These are phyloP conservation scores for Penicillium egyptiacum DNA, from an alignment of 495 filamentous ascomycete genomes.

Conservation along the genomic window DNA sequence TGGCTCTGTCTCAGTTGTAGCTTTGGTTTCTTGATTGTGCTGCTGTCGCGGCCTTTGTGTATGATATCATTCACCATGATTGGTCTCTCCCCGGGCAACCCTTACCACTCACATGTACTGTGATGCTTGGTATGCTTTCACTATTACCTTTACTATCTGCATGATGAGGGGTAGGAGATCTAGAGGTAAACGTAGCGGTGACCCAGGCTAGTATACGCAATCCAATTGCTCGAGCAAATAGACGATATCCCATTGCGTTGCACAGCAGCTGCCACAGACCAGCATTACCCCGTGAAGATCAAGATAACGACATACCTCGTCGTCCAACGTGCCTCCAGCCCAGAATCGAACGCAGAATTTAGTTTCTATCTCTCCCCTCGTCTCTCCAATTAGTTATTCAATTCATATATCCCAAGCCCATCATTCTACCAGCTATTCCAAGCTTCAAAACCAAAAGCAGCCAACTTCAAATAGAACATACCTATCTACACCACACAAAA, in stretches of 20 bases:
- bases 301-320: constrained; percentile 9
- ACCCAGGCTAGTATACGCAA: not conserved
- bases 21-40: constrained; percentile 1
- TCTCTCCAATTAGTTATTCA: not conserved
- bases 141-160: not conserved
- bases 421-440: not conserved
- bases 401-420: not conserved
- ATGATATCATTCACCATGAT: not conserved
- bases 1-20: constrained; percentile 16
- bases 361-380: not conserved
- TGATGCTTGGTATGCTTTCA: not conserved
- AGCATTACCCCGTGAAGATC: constrained; percentile 5
- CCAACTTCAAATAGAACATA: not conserved
- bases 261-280: not conserved
- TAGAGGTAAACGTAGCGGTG: not conserved
- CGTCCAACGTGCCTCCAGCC: constrained; percentile 2
- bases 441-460: not conserved
- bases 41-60: not conserved
- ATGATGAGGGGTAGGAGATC: not conserved
- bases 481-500: not conserved
- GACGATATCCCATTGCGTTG: not conserved
- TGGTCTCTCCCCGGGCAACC: constrained; percentile 1
- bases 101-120: not conserved
- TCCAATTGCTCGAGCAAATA: not conserved
- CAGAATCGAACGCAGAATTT: not conserved